These are phyloP conservation scores for Fraxinus excelsior DNA, from an alignment of 257 asterid genomes.

Conservation along the genomic window DNA sequence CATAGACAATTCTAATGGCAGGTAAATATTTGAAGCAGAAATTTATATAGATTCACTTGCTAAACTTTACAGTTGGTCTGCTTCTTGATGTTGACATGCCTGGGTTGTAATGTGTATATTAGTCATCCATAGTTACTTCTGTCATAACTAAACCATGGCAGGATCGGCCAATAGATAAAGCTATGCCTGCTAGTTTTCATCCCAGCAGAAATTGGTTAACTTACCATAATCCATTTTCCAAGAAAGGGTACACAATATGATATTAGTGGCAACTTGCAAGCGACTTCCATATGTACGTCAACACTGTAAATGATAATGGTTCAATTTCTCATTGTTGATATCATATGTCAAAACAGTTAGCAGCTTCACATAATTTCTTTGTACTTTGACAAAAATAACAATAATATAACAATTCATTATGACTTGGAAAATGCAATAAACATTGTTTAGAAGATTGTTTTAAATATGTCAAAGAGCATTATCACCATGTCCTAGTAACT, in stretches of 20 bases:
- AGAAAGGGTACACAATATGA: not conserved
- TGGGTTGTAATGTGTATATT: not conserved
- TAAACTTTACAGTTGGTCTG: not conserved
- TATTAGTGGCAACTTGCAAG: not conserved
- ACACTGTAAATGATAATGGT: not conserved
- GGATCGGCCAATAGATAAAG: too few relatives aligned
- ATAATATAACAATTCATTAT: not conserved
- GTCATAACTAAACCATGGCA: not conserved
- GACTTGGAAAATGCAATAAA: not conserved
- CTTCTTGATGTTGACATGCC: not conserved
- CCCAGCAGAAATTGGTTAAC: not conserved
- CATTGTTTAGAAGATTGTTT: too few relatives aligned
- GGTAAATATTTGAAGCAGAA: conserved; percentile 38
- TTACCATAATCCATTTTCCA: not conserved
- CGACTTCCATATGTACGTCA: not conserved
- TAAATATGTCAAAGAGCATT: too few relatives aligned
- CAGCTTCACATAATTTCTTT: not conserved
- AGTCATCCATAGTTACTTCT: not conserved
- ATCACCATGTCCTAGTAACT: not conserved
- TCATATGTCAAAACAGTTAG: not conserved
- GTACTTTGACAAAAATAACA: not conserved
- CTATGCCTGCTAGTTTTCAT: not conserved
- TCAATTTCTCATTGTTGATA: not conserved
- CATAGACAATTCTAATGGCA: conserved; percentile 40
- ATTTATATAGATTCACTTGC: not conserved